Conservation (phyloP, 2,329 filamentous ascomycete genomes). For the Metarhizium anisopliae region DNA sequence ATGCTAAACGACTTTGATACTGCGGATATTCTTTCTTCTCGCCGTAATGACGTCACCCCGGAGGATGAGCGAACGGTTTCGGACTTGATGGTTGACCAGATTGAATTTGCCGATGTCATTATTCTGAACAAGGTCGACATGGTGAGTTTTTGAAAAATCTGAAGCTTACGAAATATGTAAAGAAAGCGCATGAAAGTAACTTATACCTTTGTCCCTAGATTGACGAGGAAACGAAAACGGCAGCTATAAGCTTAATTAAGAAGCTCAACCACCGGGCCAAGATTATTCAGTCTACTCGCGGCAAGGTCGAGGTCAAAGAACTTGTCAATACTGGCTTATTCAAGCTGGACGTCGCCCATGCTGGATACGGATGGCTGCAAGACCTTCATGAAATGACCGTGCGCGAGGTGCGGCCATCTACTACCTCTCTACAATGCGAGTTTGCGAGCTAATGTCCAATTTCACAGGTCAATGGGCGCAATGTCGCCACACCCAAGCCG, state of each 20-base stretch:
- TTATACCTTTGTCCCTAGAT: conserved; percentile 16
- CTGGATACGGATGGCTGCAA: conserved; percentile 60
- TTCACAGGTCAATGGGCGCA: conserved; percentile 32
- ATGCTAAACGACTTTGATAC: conserved; percentile 67
- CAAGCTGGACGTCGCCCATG: conserved; percentile 53
- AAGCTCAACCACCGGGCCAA: conserved; percentile 60
- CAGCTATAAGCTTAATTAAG: conserved; percentile 42
- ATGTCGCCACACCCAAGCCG: conserved; percentile 54
- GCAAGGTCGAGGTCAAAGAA: conserved; percentile 50
- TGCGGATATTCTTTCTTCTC: conserved; percentile 54
- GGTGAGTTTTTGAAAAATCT: conserved; percentile 23
- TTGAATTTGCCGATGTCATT: conserved; percentile 68
- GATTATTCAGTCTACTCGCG: conserved; percentile 50
- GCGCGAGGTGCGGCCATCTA: conserved; percentile 35
- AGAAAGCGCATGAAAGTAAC: neutral
- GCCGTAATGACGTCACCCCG: conserved; percentile 50
- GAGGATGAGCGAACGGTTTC: conserved; percentile 69
- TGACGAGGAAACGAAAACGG: conserved; percentile 30
- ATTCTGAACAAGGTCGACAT: conserved; percentile 63
- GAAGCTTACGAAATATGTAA: too few species aligned
- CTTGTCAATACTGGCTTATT: conserved; percentile 60
- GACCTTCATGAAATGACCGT: conserved; percentile 61
- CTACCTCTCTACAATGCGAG: too few species aligned
- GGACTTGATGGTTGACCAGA: conserved; percentile 68
- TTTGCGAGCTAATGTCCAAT: neutral